phyloP scores from a whole-genome alignment of 257 asterid genomes.

The Asclepias syriaca region DNA sequence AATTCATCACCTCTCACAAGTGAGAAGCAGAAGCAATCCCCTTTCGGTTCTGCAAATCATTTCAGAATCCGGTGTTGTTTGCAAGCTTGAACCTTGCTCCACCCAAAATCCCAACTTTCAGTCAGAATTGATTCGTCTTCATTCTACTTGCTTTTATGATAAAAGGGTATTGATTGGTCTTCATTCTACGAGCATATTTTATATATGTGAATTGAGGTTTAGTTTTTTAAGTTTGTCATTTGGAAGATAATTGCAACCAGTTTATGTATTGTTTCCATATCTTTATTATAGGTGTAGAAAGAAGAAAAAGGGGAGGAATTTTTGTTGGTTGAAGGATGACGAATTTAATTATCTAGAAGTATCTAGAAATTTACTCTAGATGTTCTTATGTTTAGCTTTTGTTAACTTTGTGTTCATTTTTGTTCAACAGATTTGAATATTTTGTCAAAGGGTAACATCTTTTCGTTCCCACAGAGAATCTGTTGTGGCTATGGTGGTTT shows the following conservation, averaged over 20 bases:
- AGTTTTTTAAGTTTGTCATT: background rate
- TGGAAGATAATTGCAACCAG: background rate
- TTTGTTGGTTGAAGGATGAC: background rate
- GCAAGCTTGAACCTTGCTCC: slow-evolving; percentile 83
- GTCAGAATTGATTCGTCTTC: slow-evolving; percentile 65
- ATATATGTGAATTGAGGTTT: background rate
- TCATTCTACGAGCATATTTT: background rate
- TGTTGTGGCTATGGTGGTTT: background rate
- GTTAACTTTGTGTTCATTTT: background rate
- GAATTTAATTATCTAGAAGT: background rate
- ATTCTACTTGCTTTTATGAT: slow-evolving; percentile 78
- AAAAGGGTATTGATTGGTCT: slow-evolving; percentile 73
- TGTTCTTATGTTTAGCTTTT: background rate
- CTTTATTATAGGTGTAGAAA: background rate
- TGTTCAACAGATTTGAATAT: background rate
- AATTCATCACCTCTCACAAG: slow-evolving; percentile 51
- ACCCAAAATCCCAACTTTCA: slow-evolving; percentile 25
- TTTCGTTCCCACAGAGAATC: too few species aligned
- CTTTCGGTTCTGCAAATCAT: slow-evolving; percentile 74
- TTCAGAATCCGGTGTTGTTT: slow-evolving; percentile 52
- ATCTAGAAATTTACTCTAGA: background rate
- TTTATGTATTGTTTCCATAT: background rate
- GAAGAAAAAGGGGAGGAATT: slow-evolving; percentile 4
- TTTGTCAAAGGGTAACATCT: background rate
- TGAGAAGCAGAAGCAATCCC: slow-evolving; percentile 72